Conservation (phyloP, 2,329 filamentous ascomycete species). For the Verticillium isaacii region DNA sequence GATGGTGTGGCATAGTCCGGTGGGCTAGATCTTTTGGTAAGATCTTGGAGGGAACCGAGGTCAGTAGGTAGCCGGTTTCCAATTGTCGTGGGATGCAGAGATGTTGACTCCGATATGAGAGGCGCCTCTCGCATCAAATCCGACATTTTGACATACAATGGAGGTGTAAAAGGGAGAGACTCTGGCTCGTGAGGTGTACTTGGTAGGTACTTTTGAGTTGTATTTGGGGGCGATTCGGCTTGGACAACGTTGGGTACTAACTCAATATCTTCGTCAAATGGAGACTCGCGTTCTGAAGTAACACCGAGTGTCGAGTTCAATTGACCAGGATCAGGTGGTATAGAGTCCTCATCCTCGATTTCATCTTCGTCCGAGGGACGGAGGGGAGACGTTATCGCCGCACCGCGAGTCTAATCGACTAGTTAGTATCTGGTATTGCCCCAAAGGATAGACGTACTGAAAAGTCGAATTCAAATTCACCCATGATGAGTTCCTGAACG, state of each 20-base stretch:
- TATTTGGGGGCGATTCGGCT: not conserved
- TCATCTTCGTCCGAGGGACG: not conserved
- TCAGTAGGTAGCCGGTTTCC: not conserved
- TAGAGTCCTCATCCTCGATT: slow-evolving; percentile 6
- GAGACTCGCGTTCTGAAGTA: slow-evolving; percentile 24
- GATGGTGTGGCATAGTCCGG: too few species aligned
- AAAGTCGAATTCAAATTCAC: not conserved
- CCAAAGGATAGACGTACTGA: not conserved
- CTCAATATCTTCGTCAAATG: slow-evolving; percentile 4
- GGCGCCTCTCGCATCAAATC: not conserved
- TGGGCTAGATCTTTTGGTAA: not conserved
- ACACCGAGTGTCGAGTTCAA: slow-evolving; percentile 18
- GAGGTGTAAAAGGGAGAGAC: slow-evolving; percentile 4
- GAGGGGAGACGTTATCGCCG: not conserved
- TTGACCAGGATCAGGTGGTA: slow-evolving; percentile 15
- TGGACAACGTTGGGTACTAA: not conserved
- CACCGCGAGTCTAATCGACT: not conserved
- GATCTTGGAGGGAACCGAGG: not conserved
- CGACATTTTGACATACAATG: not conserved
- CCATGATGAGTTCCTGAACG: not conserved
- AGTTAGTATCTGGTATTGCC: not conserved
- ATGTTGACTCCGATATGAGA: not conserved
- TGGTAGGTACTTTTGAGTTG: not conserved
- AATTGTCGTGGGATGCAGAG: too few species aligned
- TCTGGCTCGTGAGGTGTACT: slow-evolving; percentile 1